phyloP scores from a whole-genome alignment of 805 yeast genomes.

The Cyberlindnera mycetangii region DNA sequence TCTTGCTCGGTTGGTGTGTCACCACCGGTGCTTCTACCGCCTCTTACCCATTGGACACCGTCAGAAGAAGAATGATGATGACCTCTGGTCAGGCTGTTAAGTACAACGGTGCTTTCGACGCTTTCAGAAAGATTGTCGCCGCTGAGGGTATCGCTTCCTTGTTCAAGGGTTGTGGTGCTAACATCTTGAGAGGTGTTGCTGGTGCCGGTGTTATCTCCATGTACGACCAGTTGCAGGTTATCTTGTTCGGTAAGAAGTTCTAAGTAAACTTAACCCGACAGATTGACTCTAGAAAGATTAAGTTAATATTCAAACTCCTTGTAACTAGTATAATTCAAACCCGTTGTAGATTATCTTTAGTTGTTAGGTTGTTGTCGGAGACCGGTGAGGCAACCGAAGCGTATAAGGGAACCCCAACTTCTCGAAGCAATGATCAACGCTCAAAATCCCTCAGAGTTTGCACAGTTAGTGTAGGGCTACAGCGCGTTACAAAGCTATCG shows the following conservation, averaged over 20 bases:
- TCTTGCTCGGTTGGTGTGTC: constrained; percentile 96
- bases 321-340: constrained; percentile 5
- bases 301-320: constrained; percentile 16
- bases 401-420: too few relatives aligned
- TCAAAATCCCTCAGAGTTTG: too few relatives aligned
- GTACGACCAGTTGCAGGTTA: constrained; percentile 95
- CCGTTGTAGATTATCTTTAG: neutral
- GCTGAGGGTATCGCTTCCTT: constrained; percentile 92
- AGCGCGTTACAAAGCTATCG: too few relatives aligned
- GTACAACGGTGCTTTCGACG: constrained; percentile 93
- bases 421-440: too few relatives aligned
- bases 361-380: neutral
- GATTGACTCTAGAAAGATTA: constrained; percentile 59
- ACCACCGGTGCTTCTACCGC: constrained; percentile 99
- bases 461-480: too few relatives aligned
- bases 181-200: constrained; percentile 99
- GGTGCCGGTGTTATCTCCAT: constrained; percentile 99
- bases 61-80: constrained; percentile 99
- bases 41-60: constrained; percentile 98
- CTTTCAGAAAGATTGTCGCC: constrained; percentile 87
- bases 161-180: constrained; percentile 99
- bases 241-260: constrained; percentile 95
- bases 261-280: constrained; percentile 23
- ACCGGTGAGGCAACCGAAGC: neutral
- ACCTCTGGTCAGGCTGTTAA: constrained; percentile 98